Percentiles rank a stretch among this genome's conserved stretches.
phyloP scores from a whole-genome alignment of 2,329 filamentous ascomycete species.

The Beauveria pseudobassiana region DNA sequence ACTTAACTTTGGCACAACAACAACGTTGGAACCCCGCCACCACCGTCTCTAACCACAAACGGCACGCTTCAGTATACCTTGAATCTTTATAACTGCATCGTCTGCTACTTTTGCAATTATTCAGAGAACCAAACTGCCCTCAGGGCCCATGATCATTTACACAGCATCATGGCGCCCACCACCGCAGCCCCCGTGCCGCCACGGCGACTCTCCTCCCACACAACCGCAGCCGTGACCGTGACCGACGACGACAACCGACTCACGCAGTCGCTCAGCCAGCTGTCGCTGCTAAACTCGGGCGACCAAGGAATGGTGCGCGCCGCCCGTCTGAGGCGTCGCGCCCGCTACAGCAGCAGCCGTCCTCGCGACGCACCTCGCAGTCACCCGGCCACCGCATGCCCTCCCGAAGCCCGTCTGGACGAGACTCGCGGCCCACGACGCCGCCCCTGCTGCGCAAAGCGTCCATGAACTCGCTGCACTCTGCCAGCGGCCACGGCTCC shows the following conservation, averaged over 20 bases:
- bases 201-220: constrained; percentile 27
- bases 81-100: not conserved
- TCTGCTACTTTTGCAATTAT: not conserved
- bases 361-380: constrained; percentile 28
- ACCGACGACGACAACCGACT: constrained; percentile 27
- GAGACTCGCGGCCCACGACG: constrained; percentile 39
- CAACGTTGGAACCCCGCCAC: constrained; percentile 6
- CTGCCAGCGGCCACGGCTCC: constrained; percentile 33
- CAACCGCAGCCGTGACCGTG: not conserved
- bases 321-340: constrained; percentile 23
- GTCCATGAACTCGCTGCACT: constrained; percentile 50
- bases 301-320: constrained; percentile 17
- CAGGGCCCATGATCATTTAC: constrained; percentile 1
- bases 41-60: not conserved
- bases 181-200: constrained; percentile 21
- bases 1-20: constrained; percentile 9
- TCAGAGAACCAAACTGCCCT: not conserved
- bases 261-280: constrained; percentile 35
- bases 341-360: constrained; percentile 30
- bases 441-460: constrained; percentile 48
- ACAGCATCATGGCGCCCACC: constrained; percentile 20
- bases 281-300: constrained; percentile 32
- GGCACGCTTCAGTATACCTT: not conserved
- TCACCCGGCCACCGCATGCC: constrained; percentile 29
- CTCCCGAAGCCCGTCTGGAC: constrained; percentile 36